Evolutionary conservation across 495 filamentous ascomycete genomes (phyloP).

Genomic region (Usnea hakonensis): DNA sequence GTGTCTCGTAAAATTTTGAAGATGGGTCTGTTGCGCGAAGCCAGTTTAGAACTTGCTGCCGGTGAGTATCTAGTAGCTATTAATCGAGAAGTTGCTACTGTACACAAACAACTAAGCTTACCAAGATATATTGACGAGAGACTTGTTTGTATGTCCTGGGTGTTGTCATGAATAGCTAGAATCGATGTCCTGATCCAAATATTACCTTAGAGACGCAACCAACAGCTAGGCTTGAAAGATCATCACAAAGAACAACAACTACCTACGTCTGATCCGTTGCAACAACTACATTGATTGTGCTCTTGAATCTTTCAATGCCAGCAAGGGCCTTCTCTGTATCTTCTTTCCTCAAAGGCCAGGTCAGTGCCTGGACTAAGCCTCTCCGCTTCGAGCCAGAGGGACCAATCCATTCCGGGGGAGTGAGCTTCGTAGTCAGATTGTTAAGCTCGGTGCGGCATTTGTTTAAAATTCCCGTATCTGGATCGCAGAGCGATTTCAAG

Average conservation of each 20-base stretch:
- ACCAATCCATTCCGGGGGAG: conserved; percentile 8
- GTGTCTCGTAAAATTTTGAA: conserved; percentile 20
- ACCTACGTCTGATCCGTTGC: background rate
- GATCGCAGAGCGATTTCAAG: conserved; percentile 5
- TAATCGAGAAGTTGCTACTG: background rate
- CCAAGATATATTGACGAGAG: background rate
- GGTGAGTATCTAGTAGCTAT: background rate
- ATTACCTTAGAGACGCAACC: background rate
- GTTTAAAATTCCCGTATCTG: conserved; percentile 1
- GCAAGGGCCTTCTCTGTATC: conserved; percentile 9
- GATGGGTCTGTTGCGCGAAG: conserved; percentile 23
- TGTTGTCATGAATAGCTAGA: too few relatives aligned
- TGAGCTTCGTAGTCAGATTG: conserved; percentile 1
- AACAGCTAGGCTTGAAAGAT: background rate
- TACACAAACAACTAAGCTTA: background rate
- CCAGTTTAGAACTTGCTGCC: conserved; percentile 15
- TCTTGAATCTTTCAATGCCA: conserved; percentile 9
- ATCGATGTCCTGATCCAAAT: background rate
- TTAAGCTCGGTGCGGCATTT: conserved; percentile 10
- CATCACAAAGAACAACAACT: background rate
- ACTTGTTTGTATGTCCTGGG: background rate
- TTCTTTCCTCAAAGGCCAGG: conserved; percentile 16
- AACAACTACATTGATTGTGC: conserved; percentile 2
- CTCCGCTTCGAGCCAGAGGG: conserved; percentile 7
- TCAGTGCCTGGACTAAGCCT: conserved; percentile 7